Evolutionary conservation across 2,329 filamentous ascomycete species (phyloP).

Genomic region (Xylogone sp.): DNA sequence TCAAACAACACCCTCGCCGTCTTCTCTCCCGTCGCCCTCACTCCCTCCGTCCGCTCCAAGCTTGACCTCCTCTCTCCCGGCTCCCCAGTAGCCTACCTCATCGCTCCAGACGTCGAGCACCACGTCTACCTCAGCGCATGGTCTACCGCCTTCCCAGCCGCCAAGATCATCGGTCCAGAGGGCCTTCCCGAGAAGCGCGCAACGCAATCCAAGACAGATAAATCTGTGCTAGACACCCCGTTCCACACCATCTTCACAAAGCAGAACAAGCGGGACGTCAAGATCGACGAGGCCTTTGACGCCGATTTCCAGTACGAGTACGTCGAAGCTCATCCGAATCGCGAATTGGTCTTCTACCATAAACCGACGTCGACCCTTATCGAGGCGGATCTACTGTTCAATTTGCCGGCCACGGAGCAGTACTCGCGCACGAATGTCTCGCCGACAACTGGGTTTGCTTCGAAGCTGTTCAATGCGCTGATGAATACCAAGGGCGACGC

Average conservation of each 20-base stretch:
- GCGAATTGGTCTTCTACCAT: slow-evolving; percentile 85
- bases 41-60: slow-evolving; percentile 64
- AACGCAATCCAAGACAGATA: slow-evolving; percentile 50
- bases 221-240: slow-evolving; percentile 31
- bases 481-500: slow-evolving; percentile 59
- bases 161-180: slow-evolving; percentile 77
- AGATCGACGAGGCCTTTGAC: slow-evolving; percentile 76
- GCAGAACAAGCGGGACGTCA: slow-evolving; percentile 44
- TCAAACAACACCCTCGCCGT: slow-evolving; percentile 75
- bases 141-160: slow-evolving; percentile 73
- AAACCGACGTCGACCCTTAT: slow-evolving; percentile 76
- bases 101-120: slow-evolving; percentile 87
- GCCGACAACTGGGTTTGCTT: slow-evolving; percentile 53
- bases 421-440: slow-evolving; percentile 58
- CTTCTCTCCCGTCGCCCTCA: slow-evolving; percentile 88
- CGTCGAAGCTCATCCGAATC: slow-evolving; percentile 74
- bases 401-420: slow-evolving; percentile 83
- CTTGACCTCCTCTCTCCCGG: slow-evolving; percentile 63
- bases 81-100: slow-evolving; percentile 67
- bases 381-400: slow-evolving; percentile 89
- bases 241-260: slow-evolving; percentile 67
- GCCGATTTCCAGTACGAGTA: slow-evolving; percentile 83
- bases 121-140: slow-evolving; percentile 90
- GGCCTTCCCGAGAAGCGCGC: slow-evolving; percentile 80
- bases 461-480: slow-evolving; percentile 52